Conservation (phyloP, 2,329 filamentous ascomycete genomes). For the Purpureocillium takamizusanense region DNA sequence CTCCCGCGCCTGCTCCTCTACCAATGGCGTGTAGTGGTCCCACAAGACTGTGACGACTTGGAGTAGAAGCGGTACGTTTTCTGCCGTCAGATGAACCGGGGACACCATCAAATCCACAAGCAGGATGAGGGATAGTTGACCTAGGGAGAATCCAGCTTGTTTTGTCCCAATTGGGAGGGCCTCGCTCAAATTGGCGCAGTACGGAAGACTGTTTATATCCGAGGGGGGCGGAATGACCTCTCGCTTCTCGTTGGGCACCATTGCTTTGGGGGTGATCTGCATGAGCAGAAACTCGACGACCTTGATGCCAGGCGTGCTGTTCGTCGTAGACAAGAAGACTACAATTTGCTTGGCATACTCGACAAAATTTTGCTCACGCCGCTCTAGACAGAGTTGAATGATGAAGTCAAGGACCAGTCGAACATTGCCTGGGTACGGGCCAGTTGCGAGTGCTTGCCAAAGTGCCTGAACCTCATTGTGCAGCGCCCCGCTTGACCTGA, state of each 20-base stretch:
- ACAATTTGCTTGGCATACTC: conserved; percentile 98
- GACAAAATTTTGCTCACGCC: conserved; percentile 95
- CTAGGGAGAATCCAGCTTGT: conserved; percentile 82
- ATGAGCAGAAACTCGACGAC: conserved; percentile 89
- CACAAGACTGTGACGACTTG: conserved; percentile 91
- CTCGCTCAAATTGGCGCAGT: conserved; percentile 76
- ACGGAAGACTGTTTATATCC: conserved; percentile 69
- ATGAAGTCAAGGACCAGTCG: conserved; percentile 93
- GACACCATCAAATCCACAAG: conserved; percentile 95
- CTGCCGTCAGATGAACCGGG: conserved; percentile 68
- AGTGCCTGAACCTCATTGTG: conserved; percentile 96
- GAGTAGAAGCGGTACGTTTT: conserved; percentile 76
- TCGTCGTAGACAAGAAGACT: conserved; percentile 82
- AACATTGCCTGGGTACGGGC: conserved; percentile 87
- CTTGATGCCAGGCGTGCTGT: conserved; percentile 66
- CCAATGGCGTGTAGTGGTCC: conserved; percentile 93
- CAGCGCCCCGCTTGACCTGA: conserved; percentile 76
- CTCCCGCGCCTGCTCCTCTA: conserved; percentile 93
- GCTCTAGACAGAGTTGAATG: conserved; percentile 84
- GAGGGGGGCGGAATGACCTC: conserved; percentile 59
- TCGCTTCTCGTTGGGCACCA: conserved; percentile 84
- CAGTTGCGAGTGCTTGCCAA: conserved; percentile 92
- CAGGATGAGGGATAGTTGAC: conserved; percentile 85
- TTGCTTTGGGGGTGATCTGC: conserved; percentile 89
- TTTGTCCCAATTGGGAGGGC: conserved; percentile 84